A percentile compares a stretch with the other conserved stretches of the same genome.
Conservation (phyloP, 140 eudicot species). For the Bidens hawaiensis region DNA sequence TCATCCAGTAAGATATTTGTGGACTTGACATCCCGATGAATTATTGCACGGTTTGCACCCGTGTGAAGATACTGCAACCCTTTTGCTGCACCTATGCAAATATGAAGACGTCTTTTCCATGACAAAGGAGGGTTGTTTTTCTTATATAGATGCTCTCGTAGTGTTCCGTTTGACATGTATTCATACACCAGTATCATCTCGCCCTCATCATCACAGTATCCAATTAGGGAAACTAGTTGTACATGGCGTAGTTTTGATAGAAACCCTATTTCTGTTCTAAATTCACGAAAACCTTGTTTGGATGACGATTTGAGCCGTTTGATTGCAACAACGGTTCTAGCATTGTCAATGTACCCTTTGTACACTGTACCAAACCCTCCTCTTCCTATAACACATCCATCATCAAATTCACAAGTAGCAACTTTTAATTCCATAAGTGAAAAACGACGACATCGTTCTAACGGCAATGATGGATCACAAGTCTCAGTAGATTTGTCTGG, state of each 20-base stretch:
- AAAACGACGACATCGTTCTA: slow-evolving; percentile 30
- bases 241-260: slow-evolving; percentile 47
- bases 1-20: slow-evolving; percentile 54
- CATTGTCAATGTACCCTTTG: slow-evolving; percentile 39
- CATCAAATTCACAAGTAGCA: slow-evolving; percentile 35
- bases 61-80: slow-evolving; percentile 58
- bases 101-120: slow-evolving; percentile 47
- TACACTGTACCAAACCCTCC: slow-evolving; percentile 56
- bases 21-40: slow-evolving; percentile 59
- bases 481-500: slow-evolving; percentile 31
- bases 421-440: slow-evolving; percentile 26
- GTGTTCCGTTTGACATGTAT: slow-evolving; percentile 53
- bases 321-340: slow-evolving; percentile 39
- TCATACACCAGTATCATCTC: slow-evolving; percentile 64
- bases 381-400: slow-evolving; percentile 29
- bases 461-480: slow-evolving; percentile 20
- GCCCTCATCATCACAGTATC: slow-evolving; percentile 44
- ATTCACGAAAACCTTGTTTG: slow-evolving; percentile 45
- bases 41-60: slow-evolving; percentile 35
- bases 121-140: slow-evolving; percentile 27
- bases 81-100: slow-evolving; percentile 55
- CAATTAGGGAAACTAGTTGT: slow-evolving; percentile 55
- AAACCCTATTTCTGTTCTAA: slow-evolving; percentile 42
- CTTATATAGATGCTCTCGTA: slow-evolving; percentile 44
- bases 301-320: slow-evolving; percentile 46